Conservation (phyloP, 495 filamentous ascomycete genomes). For the Xylaria grammica region DNA sequence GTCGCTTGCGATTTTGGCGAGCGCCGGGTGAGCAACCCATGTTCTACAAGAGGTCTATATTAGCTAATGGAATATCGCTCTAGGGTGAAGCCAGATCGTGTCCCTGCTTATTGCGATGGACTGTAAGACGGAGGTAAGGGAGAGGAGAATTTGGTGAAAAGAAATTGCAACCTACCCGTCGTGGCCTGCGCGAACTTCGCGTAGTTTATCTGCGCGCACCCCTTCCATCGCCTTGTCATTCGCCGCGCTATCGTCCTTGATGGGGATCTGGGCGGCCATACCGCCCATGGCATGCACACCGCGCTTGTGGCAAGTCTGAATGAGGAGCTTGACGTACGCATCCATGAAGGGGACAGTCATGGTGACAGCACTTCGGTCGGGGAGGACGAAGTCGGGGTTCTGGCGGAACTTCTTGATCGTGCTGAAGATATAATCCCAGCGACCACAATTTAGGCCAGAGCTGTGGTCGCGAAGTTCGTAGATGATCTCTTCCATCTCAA, state of each 20-base stretch:
- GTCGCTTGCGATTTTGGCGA: conserved; percentile 86
- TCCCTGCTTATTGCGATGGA: not conserved
- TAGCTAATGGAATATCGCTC: conserved; percentile 11
- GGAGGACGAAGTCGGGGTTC: conserved; percentile 89
- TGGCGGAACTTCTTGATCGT: conserved; percentile 99
- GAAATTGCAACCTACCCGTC: conserved; percentile 63
- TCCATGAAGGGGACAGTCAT: conserved; percentile 99
- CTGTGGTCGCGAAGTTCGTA: conserved; percentile 98
- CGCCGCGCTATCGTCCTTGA: conserved; percentile 88
- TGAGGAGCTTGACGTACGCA: conserved; percentile 91
- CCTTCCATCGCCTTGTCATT: conserved; percentile 95
- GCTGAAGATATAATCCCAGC: conserved; percentile 99
- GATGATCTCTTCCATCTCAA: conserved; percentile 99
- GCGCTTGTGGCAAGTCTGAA: conserved; percentile 95
- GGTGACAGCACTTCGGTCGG: conserved; percentile 88
- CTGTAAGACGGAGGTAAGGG: not conserved
- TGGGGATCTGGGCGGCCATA: conserved; percentile 98
- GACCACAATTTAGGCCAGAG: conserved; percentile 95
- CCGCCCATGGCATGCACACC: conserved; percentile 99
- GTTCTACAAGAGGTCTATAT: conserved; percentile 41
- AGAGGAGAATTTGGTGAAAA: not conserved
- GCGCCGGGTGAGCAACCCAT: conserved; percentile 96
- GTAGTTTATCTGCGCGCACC: conserved; percentile 93
- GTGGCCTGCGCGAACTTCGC: conserved; percentile 93
- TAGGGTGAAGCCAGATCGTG: not conserved